Evolutionary conservation across 1,284 basidiomycete species (phyloP), one percentile per base, ranked within the genome.

Genomic region (Ganoderma multipileum): DNA sequence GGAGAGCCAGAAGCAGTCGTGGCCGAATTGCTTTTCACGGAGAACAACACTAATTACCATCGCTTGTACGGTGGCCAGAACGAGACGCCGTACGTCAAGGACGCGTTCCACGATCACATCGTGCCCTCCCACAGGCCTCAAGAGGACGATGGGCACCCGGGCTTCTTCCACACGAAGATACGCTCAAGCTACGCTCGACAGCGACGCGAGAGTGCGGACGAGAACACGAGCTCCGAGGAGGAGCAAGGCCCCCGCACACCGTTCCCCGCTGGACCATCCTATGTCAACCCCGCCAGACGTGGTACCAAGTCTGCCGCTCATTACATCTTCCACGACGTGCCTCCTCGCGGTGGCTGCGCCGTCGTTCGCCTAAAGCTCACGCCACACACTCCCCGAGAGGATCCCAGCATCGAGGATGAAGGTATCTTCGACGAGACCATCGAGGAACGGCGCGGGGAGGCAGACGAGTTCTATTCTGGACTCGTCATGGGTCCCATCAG

Each of bases 101-200:
- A 99, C 77, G 97, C 93, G n/a, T 99, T 99, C 86, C 96, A 99
- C 78, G 97, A 99, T 79, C 94, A 99, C 79, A 94, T 99, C 79
- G 91, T 99, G 72, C 91, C 91, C 3, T 85, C 84, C 18, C 97
- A 98, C 81, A 91, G 95, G 64, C 92, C 92, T 6, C 81, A 87
- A 20, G 64, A 67, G 6, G 66, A 75, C 6, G 74, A 73, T 0
- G 74, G 72, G 44, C 68, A 84, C 72, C 20, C 77, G 77, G 76
- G 77, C 79, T 77, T 79, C 70, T 87, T 87, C 76, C 75, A 81
- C 0, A 82, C 82, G 3, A 84, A 82, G 69, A 86, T 87, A 61
- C 86, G 87, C 58, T 83, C 85, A 0, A 79, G 84, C 61, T 86
- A 84, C 2, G 81, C 82, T 2, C 58, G 58, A 38, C 65, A 78